Base-by-base conservation (phyloP, 495 filamentous ascomycete species). In the Tuber indicum region DNA sequence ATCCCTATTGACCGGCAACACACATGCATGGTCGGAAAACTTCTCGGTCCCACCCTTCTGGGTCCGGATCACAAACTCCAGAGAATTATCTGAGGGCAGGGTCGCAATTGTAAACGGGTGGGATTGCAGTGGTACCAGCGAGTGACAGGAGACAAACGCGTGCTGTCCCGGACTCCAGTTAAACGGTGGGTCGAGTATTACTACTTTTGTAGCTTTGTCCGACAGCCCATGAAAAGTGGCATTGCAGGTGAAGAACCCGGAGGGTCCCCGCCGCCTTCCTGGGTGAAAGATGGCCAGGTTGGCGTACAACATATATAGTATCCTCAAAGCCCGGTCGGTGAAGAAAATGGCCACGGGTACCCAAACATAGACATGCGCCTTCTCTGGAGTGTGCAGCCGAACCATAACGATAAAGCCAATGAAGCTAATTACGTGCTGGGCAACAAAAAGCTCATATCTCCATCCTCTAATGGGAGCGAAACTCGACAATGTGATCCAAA, bases 71-170 rank as follows among this genome's bases (percentile, higher is more conserved):
- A 93, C 86, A 52, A 96, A 89, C 77, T 94, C 91, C 77, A 96
- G 86, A 70, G 86, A 86, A 12, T 87, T 85, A 71, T 90, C 88
- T 1, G 82, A 84, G 0, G 90, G 89, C 14, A 90, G 84, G 1
- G 89, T 89, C 41, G 90, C 88, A 75, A 96, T 93, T 10, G 93
- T 95, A 82, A 94, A 96, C 0, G 94, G 94, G 74, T 97, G 94
- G 1, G 88, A 89, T 83, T 96, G 91, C 6, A 94, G 81, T 0
- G 89, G 89, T 0, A 88, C 90, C 12, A 97, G 84, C 6, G 86
- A 86, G 77, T 92, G 93, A 75, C 91, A 86, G 79, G 91, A 91
- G 9, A 97, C 86, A 77, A 94, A 93, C 5, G 94, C 86, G 78
- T 96, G 92, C 80, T 96, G 93, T 17, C 94, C 94, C 0, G 93